Evolutionary conservation across 2,329 filamentous ascomycete genomes (phyloP), one percentile per base, ranked within the genome.

Genomic region (Stromatinia cepivora): DNA sequence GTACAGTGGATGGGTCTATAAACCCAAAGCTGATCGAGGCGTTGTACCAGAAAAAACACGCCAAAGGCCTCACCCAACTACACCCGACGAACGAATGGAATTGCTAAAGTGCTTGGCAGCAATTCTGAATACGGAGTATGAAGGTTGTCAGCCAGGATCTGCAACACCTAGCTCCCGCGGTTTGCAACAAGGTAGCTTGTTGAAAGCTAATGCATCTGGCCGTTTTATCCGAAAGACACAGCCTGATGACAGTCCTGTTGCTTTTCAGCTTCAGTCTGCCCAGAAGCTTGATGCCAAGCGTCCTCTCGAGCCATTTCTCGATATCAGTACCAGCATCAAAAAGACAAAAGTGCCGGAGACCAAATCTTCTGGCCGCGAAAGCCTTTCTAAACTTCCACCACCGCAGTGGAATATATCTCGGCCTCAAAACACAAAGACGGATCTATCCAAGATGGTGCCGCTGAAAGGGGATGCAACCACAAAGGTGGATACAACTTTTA

Each of bases 401-500:
- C 17, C 25, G 17, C 28, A 15, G 22, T 67, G 34, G 61, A 52
- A 52, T 36, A n/a, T 52, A 20, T 63, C 46, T 13, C 48, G 48
- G 22, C 31, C 31, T 20, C 61, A 39, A 52, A 48, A 36, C 20
- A 22, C 56, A 25, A 28, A 62, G 17, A 34, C n/a, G 17, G 13
- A 17, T 28, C 56, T 52, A 67, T 8, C 17, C 3, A 62, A 34
- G 34, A 54, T 11, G 34, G 25, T 45, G 34, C 34, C 45, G 34
- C 36, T 25, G 15, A 65, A 56, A 25, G 28, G 11, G 11, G 17
- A 63, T 22, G 64, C 31, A 20, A 48, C 36, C 28, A 25, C 39
- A 28, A 71, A 65, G 28, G 63, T 53, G 0, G 66, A 71, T 36
- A 71, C 70, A 10, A 74, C 73, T 59, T 76, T 77, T 58, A 67